Evolutionary conservation across 306 rosid genomes (phyloP).

Genomic region (Rosa rugosa): DNA sequence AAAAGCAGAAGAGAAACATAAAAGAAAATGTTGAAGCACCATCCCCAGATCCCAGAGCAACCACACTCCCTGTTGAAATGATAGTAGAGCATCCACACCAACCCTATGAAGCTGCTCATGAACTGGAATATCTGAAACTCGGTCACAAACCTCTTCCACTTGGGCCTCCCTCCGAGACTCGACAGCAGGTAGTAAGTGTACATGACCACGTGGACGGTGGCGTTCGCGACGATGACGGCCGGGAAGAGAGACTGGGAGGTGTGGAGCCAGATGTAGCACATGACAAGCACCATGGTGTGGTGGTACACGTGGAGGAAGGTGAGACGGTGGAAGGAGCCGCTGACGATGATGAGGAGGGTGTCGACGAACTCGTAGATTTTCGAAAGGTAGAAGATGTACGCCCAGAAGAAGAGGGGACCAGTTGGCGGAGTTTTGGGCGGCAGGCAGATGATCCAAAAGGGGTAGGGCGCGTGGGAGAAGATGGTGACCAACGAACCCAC

Average conservation of each 20-base stretch:
- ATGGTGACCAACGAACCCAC: slow-evolving; percentile 52
- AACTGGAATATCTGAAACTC: slow-evolving; percentile 82
- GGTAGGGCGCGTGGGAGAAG: slow-evolving; percentile 41
- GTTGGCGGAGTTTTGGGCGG: slow-evolving; percentile 53
- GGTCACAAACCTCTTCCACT: slow-evolving; percentile 80
- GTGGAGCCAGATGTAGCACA: slow-evolving; percentile 76
- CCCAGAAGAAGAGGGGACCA: slow-evolving; percentile 97
- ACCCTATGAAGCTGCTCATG: slow-evolving; percentile 62
- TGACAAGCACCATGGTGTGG: slow-evolving; percentile 72
- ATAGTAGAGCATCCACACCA: slow-evolving; percentile 53
- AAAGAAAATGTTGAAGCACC: slow-evolving; percentile 81
- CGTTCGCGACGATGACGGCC: slow-evolving; percentile 67
- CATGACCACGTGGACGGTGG: slow-evolving; percentile 79
- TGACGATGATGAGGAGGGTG: slow-evolving; percentile 67
- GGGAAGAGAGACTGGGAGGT: slow-evolving; percentile 80
- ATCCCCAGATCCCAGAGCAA: slow-evolving; percentile 70
- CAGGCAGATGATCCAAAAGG: slow-evolving; percentile 53
- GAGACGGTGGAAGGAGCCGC: slow-evolving; percentile 55
- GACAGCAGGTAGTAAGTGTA: slow-evolving; percentile 70
- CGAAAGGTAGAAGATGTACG: slow-evolving; percentile 86
- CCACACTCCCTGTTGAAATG: slow-evolving; percentile 55
- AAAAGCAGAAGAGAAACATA: slow-evolving; percentile 74
- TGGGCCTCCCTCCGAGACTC: slow-evolving; percentile 56
- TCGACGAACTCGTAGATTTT: slow-evolving; percentile 72
- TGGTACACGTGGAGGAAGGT: slow-evolving; percentile 94